phyloP scores from a whole-genome alignment of 176 grass and related monocot species.

The Zea mays region DNA sequence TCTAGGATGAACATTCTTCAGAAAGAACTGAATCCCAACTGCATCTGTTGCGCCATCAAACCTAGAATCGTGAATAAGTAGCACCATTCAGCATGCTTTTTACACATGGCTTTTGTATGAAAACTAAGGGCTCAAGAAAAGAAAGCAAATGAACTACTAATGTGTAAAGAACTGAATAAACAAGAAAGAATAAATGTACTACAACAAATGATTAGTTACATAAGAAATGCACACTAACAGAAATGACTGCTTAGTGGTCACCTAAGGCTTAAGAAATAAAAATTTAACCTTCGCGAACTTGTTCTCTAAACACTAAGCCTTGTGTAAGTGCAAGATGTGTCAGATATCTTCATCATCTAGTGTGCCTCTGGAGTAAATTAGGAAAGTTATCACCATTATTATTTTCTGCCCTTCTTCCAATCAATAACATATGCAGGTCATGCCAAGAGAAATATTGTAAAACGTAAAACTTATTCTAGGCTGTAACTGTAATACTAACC shows the following conservation, averaged over 20 bases:
- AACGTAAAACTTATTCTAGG: background rate
- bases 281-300: background rate
- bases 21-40: constrained; percentile 78
- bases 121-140: background rate
- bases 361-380: background rate
- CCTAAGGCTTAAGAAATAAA: background rate
- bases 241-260: background rate
- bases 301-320: background rate
- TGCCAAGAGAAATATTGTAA: background rate
- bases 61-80: constrained; percentile 43
- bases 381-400: background rate
- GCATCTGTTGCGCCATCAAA: constrained; percentile 81
- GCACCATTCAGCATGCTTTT: constrained; percentile 1
- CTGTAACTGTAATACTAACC: constrained; percentile 48
- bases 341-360: background rate
- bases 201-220: background rate
- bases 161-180: background rate
- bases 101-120: background rate
- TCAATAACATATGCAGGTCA: background rate
- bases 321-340: background rate
- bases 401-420: background rate
- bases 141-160: background rate
- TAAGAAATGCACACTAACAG: background rate
- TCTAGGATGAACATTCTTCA: constrained; percentile 75
- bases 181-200: background rate